These are phyloP conservation scores for Elaeis guineensis DNA, from an alignment of 176 grass and related monocot genomes.

Conservation along the genomic window DNA sequence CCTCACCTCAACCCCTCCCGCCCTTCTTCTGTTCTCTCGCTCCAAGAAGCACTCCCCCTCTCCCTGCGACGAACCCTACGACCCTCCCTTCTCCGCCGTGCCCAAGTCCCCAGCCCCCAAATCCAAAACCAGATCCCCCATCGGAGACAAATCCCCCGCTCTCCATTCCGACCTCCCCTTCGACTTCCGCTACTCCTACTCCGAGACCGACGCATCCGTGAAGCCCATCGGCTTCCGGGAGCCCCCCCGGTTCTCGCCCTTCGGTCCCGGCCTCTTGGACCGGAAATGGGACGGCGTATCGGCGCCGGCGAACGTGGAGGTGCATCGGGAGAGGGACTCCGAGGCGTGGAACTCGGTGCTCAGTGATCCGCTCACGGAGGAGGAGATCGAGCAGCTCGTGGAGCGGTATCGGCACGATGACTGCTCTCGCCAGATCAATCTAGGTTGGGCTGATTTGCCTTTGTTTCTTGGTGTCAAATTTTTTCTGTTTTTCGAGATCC, in stretches of 20 bases:
- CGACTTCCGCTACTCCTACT: conserved; percentile 59
- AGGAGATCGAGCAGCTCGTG: conserved; percentile 38
- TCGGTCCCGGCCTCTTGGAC: conserved; percentile 54
- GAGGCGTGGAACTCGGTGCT: conserved; percentile 10
- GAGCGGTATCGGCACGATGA: conserved; percentile 51
- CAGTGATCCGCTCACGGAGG: conserved; percentile 34
- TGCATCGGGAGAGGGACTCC: conserved; percentile 1
- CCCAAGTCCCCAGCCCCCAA: background rate
- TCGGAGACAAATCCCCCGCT: conserved; percentile 14
- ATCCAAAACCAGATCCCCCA: background rate
- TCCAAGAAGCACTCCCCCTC: no score
- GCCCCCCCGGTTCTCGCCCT: conserved; percentile 65
- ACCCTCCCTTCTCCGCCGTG: conserved; percentile 28
- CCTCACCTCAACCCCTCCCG: no score
- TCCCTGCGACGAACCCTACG: background rate
- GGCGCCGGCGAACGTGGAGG: conserved; percentile 4
- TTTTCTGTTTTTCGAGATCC: no score
- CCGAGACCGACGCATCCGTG: conserved; percentile 40
- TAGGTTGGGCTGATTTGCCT: conserved; percentile 19
- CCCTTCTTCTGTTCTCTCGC: no score
- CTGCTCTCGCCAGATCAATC: conserved; percentile 58
- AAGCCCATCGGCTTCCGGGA: conserved; percentile 68
- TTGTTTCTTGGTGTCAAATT: no score
- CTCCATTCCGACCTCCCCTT: conserved; percentile 48
- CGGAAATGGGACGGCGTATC: conserved; percentile 48